Base-by-base conservation (phyloP, 352 stramenopile species). In the Pythium brassicae region DNA sequence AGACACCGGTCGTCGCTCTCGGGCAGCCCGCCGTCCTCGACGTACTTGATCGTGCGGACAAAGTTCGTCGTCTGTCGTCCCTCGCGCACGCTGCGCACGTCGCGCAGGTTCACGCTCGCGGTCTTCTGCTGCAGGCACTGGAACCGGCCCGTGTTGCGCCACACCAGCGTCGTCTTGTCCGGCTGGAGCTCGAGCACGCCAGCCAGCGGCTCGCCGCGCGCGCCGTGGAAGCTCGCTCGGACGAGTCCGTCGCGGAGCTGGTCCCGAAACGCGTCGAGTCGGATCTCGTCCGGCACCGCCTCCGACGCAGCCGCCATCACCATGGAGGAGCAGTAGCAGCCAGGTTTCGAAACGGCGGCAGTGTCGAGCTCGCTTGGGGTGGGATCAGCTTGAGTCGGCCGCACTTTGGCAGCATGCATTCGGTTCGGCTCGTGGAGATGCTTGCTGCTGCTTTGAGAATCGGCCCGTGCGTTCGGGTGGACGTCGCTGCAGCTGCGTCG, bases 21-120 rank as follows among this genome's bases (percentile, higher is more conserved):
- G 0, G 80, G 72, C 12, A 92, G 61, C 10, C 71, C 62, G 0
- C 77, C 62, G 3, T 63, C 54, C 8, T 61, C 51, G 19, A 94
- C 47, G 54, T 89, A 94, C 63, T 94, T 94, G 59, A 89, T 86
- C 4, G 84, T 94, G 43, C 84, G 74, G 42, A 92, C 72, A 50
- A 94, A 83, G 27, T 88, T 94, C 8, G 76, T 85, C 15, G 76
- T 91, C 52, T 94, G 84, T 0, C 82, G 72, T 14, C 84, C 84
- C 7, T 75, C 73, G 15, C 82, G 70, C 39, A 94, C 75, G 35
- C 69, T 78, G 45, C 66, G 68, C 6, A 89, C 75, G n/a, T 86
- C 72, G 9, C 59, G 70, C 1, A 91, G 42, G 7, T 69, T 55
- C 23, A 88, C 71, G 2, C 59, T 57, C 0, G 68, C 71, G 17